Evolutionary conservation across 805 yeast species (phyloP).

Genomic region (Yarrowia sp.): DNA sequence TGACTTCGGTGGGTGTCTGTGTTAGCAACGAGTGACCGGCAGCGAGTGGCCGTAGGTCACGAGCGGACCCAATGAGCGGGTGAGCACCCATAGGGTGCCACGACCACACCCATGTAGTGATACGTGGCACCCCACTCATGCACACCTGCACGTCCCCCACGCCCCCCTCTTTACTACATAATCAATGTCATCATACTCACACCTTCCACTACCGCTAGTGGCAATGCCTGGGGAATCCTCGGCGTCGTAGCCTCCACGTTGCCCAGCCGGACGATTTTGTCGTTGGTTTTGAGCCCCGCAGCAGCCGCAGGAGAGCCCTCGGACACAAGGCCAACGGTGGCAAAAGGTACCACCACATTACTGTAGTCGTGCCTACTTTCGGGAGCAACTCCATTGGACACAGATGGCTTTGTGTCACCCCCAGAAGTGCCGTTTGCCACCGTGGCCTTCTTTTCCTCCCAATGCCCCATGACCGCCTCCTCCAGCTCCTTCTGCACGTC

Average conservation of each 20-base stretch:
- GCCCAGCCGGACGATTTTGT: constrained; percentile 56
- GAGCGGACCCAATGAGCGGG: no score
- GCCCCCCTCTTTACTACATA: no score
- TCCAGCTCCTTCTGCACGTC: constrained; percentile 50
- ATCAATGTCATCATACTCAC: not conserved
- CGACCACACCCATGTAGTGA: no score
- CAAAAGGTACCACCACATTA: constrained; percentile 33
- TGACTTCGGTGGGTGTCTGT: constrained; percentile 11
- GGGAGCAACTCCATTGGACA: not conserved
- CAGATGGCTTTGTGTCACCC: not conserved
- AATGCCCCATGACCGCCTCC: constrained; percentile 45
- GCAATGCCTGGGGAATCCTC: constrained; percentile 4
- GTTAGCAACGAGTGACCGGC: not conserved
- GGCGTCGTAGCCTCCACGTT: constrained; percentile 53
- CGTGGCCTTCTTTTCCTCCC: not conserved
- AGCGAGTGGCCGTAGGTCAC: no score
- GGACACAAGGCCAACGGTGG: constrained; percentile 49
- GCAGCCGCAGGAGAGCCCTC: constrained; percentile 54
- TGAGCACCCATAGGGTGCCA: no score
- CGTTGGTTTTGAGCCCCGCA: constrained; percentile 57
- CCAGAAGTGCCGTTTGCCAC: not conserved
- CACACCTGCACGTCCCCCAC: no score
- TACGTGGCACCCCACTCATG: no score
- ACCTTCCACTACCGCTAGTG: constrained; percentile 2
- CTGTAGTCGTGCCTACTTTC: not conserved